Evolutionary conservation across 768 basidiomycete genomes (phyloP), one percentile per base, ranked within the genome.

Genomic region (Mrakia frigida): DNA sequence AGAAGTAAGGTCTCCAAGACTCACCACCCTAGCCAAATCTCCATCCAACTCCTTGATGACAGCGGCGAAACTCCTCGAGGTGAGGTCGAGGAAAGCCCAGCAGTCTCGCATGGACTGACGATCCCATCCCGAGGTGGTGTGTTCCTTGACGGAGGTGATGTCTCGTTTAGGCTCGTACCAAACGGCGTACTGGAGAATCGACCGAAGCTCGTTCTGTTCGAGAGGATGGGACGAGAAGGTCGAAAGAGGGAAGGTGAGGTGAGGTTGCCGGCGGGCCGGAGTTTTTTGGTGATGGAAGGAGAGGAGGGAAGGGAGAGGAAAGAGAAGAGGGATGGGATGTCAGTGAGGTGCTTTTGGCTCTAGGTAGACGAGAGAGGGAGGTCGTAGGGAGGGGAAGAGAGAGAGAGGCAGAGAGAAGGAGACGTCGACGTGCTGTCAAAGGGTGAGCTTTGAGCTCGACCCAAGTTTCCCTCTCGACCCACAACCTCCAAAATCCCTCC

Each of bases 31-130:
- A 5, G 94, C 94, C 78, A 99, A 85, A 82, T 98, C 96, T 0
- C 94, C 96, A 41, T 99, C 94, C 6, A 98, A 85, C 84, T 97
- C 92, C 84, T 96, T 98, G 81, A 98, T 93, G 78, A 99, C 96
- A 0, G 91, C 89, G 0, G 93, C 87, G 80, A 97, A 99, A 84
- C 90, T 92, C 80, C 96, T 85, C 79, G 92, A 93, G 6, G 94
- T 95, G 84, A 86, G 74, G 86, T 98, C 95, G 73, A 98, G 85
- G 80, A 94, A 90, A 10, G 88, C 85, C 95, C 94, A 98, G 81
- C 94, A 98, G 60, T 88, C 86, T 74, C 89, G 88, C 96, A 99
- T 99, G 13, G 88, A 86, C 53, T 87, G 81, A 74, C 96, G 86
- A 84, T 97, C 90, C 90, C 92, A 98, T 60, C 93, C 93, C 1